Evolutionary conservation across 257 asterid genomes (phyloP).

Genomic region (Haberlea rhodopensis): DNA sequence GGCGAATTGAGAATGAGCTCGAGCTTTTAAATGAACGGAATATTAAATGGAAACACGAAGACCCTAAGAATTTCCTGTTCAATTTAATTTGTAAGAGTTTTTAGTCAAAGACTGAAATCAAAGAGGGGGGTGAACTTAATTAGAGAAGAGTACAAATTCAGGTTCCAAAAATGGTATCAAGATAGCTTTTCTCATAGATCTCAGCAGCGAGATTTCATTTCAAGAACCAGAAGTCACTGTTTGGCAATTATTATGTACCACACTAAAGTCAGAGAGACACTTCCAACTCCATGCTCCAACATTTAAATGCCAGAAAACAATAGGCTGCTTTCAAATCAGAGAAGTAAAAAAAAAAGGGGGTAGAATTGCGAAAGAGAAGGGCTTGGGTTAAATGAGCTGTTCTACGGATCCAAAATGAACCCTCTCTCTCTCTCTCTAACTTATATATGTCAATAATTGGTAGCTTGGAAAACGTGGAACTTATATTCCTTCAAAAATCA

Average conservation of each 20-base stretch:
- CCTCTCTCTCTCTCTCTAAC: slow-evolving; percentile 21
- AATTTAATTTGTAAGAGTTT: slow-evolving; percentile 15
- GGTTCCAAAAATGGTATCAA: slow-evolving; percentile 42
- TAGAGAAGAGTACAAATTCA: slow-evolving; percentile 36
- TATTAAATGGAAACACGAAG: slow-evolving; percentile 25
- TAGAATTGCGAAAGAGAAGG: slow-evolving; percentile 18
- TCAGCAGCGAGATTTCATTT: slow-evolving; percentile 44
- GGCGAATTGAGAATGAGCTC: slow-evolving; percentile 27
- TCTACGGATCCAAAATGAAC: slow-evolving; percentile 42
- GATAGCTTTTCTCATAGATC: slow-evolving; percentile 34
- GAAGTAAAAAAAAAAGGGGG: slow-evolving; percentile 33
- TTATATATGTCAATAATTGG: slow-evolving; percentile 31
- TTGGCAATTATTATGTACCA: slow-evolving; percentile 54
- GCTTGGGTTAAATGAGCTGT: slow-evolving; percentile 35
- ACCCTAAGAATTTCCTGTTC: slow-evolving; percentile 22
- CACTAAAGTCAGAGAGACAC: slow-evolving; percentile 31
- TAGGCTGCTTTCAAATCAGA: slow-evolving; percentile 43
- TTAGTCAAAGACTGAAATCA: slow-evolving; percentile 40
- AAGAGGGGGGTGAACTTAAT: slow-evolving; percentile 23
- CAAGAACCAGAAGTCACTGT: slow-evolving; percentile 37
- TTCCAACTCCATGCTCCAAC: slow-evolving; percentile 24
- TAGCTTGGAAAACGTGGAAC: slow-evolving; percentile 30
- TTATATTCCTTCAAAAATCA: slow-evolving; percentile 29
- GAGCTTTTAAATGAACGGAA: slow-evolving; percentile 37
- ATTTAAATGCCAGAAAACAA: slow-evolving; percentile 10